Evolutionary conservation across 2,329 filamentous ascomycete genomes (phyloP).

Genomic region (Dryadomyces sulphureus): DNA sequence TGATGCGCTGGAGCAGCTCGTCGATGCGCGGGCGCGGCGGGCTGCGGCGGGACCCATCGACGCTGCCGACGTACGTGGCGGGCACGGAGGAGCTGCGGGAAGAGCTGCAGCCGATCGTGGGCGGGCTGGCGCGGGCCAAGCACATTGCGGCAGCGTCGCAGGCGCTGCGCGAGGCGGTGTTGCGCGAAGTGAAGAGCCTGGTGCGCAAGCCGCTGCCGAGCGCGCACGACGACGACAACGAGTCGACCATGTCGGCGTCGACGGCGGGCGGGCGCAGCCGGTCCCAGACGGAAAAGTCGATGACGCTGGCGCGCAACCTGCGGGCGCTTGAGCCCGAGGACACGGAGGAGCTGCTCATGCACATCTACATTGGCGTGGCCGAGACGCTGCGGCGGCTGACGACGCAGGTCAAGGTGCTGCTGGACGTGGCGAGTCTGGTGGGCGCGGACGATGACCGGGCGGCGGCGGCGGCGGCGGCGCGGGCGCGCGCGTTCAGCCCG

Average conservation of each 20-base stretch:
- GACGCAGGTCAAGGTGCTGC: constrained; percentile 83
- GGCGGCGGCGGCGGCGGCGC: constrained; percentile 24
- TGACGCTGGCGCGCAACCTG: constrained; percentile 74
- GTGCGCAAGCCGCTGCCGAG: constrained; percentile 79
- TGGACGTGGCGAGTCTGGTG: constrained; percentile 78
- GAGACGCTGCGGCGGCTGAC: constrained; percentile 76
- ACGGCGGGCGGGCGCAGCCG: constrained; percentile 53
- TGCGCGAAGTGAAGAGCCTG: constrained; percentile 74
- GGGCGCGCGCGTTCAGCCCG: constrained; percentile 39
- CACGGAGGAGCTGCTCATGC: constrained; percentile 67
- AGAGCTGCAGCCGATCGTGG: constrained; percentile 54
- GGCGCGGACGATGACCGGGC: constrained; percentile 21
- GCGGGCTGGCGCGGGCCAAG: constrained; percentile 67
- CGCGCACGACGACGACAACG: constrained; percentile 85
- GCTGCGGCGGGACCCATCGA: constrained; percentile 50
- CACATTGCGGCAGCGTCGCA: constrained; percentile 71
- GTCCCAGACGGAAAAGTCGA: constrained; percentile 78
- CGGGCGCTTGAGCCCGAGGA: constrained; percentile 70
- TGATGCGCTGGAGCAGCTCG: constrained; percentile 72
- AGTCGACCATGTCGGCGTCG: constrained; percentile 75
- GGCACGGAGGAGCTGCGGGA: constrained; percentile 56
- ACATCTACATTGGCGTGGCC: constrained; percentile 74
- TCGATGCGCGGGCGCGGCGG: constrained; percentile 57
- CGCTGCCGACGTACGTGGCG: constrained; percentile 64
- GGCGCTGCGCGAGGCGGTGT: constrained; percentile 67